Evolutionary conservation across 805 yeast species (phyloP), one percentile per base, ranked within the genome.

Genomic region (Kregervanrija fluxuum): DNA sequence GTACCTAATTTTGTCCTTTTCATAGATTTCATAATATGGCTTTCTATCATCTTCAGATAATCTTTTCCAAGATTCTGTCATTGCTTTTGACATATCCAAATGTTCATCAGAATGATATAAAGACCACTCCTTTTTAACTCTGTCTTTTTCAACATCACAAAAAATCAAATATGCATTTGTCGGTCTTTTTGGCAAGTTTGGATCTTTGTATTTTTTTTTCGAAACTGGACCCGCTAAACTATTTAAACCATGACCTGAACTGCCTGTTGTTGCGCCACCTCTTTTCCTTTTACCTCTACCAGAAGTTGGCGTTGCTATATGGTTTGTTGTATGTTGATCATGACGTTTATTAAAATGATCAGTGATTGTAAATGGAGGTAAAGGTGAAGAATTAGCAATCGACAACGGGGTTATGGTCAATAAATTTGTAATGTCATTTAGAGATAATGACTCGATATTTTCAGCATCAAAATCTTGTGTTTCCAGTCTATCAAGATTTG

Each of bases 141-240:
- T 70, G 39, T 86, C 95, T 62, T 85, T 85, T 57, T 87, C 95
- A 66, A 76, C 67, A 47, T 90, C 97, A 64, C 96, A 90, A 58
- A 84, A 89, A 34, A 87, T 75, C 49, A 87, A 69, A 57, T 89
- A 90, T 5, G 96, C 95, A 62, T 89, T 90, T 3, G 93, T 82
- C 5, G 96, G 96, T 55, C 95, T 73, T 54, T 85, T 87, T 15
- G 96, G 97, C 55, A 83, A 73, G 53, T 80, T 80, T 9, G 96
- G 96, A 61, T 89, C 95, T 54, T 89, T 77, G 9, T 73, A 69
- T 44, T 56, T 52, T 48, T 61, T 54, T 51, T 54, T 49, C 37
- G 65, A 58, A 30, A 60, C 45, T 10, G 52, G 33, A 22, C 28
- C 28, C 2, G 28, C 2, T 6, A 6, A 22, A 14, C 35, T 37